These are phyloP conservation scores for Mycosphaerella sp. DNA, from an alignment of 2,329 filamentous ascomycete genomes.

Conservation along the genomic window DNA sequence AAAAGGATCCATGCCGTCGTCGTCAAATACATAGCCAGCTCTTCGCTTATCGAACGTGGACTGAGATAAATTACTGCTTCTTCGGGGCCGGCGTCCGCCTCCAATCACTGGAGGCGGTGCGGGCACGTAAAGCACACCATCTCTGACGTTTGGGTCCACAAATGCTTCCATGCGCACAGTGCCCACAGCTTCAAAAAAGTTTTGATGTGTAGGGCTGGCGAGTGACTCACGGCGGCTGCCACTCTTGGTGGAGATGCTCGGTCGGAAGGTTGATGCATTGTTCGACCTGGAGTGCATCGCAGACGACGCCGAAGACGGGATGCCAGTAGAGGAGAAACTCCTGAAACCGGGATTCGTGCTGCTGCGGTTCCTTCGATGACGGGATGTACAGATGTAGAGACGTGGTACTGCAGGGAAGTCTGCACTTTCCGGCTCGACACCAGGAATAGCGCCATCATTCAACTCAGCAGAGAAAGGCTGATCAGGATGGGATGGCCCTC, in stretches of 20 bases:
- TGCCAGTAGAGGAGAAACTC: slow-evolving; percentile 59
- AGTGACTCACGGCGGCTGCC: slow-evolving; percentile 26
- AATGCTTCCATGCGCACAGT: slow-evolving; percentile 98
- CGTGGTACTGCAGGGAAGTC: slow-evolving; percentile 67
- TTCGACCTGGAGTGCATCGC: slow-evolving; percentile 17
- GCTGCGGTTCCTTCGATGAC: slow-evolving; percentile 77
- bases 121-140: slow-evolving; percentile 32
- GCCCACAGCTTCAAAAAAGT: slow-evolving; percentile 81
- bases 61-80: slow-evolving; percentile 28
- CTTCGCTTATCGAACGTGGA: slow-evolving; percentile 30
- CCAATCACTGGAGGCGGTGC: slow-evolving; percentile 24
- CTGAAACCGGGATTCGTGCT: slow-evolving; percentile 81
- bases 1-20: slow-evolving; percentile 34
- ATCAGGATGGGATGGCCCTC: slow-evolving; percentile 17
- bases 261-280: slow-evolving; percentile 23
- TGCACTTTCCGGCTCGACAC: slow-evolving; percentile 50
- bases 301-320: slow-evolving; percentile 36
- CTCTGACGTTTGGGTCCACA: slow-evolving; percentile 51
- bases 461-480: slow-evolving; percentile 8
- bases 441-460: slow-evolving; percentile 2
- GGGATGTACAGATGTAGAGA: slow-evolving; percentile 54
- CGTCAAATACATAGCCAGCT: slow-evolving; percentile 34
- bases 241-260: slow-evolving; percentile 25
- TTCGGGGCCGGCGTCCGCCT: slow-evolving; percentile 20
- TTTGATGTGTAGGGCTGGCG: slow-evolving; percentile 32